phyloP scores from a whole-genome alignment of 305 asterid genomes.

The Solanum hybrid region DNA sequence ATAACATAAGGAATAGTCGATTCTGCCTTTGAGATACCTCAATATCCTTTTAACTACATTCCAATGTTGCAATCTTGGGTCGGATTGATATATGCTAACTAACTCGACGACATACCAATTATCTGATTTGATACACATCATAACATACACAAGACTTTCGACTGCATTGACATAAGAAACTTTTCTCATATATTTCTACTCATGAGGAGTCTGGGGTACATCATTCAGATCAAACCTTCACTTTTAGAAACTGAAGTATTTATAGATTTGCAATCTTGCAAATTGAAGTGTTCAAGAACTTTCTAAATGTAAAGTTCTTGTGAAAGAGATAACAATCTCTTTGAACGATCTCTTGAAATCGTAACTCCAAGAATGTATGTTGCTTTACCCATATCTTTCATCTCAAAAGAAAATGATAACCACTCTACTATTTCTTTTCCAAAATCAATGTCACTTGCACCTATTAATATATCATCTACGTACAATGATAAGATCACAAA shows the following conservation, averaged over 20 bases:
- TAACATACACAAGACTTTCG: background rate
- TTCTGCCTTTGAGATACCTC: background rate
- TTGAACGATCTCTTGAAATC: background rate
- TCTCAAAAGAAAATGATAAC: background rate
- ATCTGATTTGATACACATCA: background rate
- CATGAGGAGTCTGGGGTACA: background rate
- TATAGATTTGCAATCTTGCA: background rate
- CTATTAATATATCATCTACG: background rate
- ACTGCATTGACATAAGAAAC: background rate
- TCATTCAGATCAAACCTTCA: background rate
- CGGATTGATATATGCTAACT: background rate
- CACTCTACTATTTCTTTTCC: background rate
- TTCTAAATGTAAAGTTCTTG: background rate
- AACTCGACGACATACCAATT: background rate
- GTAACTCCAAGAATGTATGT: background rate
- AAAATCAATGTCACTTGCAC: background rate
- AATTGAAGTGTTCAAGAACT: no score
- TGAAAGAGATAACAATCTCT: no score
- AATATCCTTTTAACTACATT: background rate
- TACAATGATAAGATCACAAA: background rate
- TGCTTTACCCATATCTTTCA: background rate
- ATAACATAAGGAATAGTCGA: background rate
- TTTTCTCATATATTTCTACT: background rate
- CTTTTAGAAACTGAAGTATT: background rate
- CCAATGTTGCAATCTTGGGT: background rate